phyloP scores from a whole-genome alignment of 1,139 yeast genomes.

The Kodamaea alishanica region DNA sequence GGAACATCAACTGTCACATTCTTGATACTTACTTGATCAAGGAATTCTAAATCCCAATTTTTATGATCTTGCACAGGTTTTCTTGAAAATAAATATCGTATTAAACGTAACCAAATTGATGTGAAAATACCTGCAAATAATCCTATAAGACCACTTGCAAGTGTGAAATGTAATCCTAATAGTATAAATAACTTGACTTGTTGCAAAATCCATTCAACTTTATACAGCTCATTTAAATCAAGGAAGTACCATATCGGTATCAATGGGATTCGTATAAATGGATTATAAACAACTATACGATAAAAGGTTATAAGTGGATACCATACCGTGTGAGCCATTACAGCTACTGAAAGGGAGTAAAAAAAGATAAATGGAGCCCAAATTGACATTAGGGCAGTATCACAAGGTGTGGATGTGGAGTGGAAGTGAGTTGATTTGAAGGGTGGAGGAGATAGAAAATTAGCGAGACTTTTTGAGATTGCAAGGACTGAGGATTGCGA shows the following conservation, averaged over 20 bases:
- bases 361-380: too few species aligned
- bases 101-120: conserved; percentile 10
- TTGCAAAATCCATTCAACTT: conserved; percentile 11
- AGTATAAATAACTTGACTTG: conserved; percentile 12
- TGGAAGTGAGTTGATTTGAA: too few species aligned
- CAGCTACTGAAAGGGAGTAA: too few species aligned
- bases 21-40: conserved; percentile 4
- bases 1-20: conserved; percentile 4
- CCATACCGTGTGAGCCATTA: neutral
- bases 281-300: conserved; percentile 13
- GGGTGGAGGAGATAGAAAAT: too few species aligned
- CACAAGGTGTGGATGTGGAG: too few species aligned
- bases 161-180: conserved; percentile 10
- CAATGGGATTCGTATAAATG: conserved; percentile 13
- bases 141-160: conserved; percentile 14
- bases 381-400: too few species aligned
- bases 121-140: conserved; percentile 12
- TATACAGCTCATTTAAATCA: conserved; percentile 10
- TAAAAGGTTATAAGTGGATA: conserved; percentile 11
- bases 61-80: too few species aligned
- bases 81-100: conserved; percentile 8
- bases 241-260: conserved; percentile 13
- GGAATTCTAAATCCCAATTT: too few species aligned
- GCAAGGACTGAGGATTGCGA: too few species aligned
- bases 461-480: too few species aligned